Base-by-base conservation (phyloP, 2,329 filamentous ascomycete species). In the Trichophyton mentagrophytes region DNA sequence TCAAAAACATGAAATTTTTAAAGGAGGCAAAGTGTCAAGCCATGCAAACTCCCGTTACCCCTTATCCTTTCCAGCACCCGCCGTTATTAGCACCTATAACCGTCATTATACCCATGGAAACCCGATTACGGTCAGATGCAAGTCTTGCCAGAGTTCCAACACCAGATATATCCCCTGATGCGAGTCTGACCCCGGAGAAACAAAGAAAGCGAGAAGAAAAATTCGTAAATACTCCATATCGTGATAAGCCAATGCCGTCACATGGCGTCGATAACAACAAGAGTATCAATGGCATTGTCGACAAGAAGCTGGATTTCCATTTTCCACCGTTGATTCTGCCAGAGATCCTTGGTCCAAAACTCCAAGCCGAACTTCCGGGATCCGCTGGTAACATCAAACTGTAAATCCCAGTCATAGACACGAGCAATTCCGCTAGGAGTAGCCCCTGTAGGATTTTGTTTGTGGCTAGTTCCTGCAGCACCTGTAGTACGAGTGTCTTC, bases 251-350 rank as follows among this genome's bases (percentile, higher is more conserved):
- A 38, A 38, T 4, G 40, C 38, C 22, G 8, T 62, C 58, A 62
- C 17, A 44, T 51, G 11, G 60, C 61, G 38, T 65, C 63, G 20
- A 77, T 69, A 59, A 73, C 69, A 62, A 77, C 64, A n/a, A 74
- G 66, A 36, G 64, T 67, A 61, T 76, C 76, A 25, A 77, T 71
- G 47, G 75, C 57, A 69, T 69, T 73, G 65, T 78, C 72, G 2
- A 72, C 69, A 22, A 76, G 61, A 42, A 64, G 67, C 63, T 78
- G 76, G 6, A 71, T 69, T 59, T 76, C 75, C 57, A 69, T 66
- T 58, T 70, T 75, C 75, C 75, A 77, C 61, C 66, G 66, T n/a
- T 66, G 75, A 64, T 69, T 70, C n/a, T 61, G 57, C 72, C 73
- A 77, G 27, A 73, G 67, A 62, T 74, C 71, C 51, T 68, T 63